Percentiles rank a stretch among this genome's conserved stretches.
Evolutionary conservation across 1,139 yeast genomes (phyloP).

Genomic region (Zygosaccharomyces sapae): DNA sequence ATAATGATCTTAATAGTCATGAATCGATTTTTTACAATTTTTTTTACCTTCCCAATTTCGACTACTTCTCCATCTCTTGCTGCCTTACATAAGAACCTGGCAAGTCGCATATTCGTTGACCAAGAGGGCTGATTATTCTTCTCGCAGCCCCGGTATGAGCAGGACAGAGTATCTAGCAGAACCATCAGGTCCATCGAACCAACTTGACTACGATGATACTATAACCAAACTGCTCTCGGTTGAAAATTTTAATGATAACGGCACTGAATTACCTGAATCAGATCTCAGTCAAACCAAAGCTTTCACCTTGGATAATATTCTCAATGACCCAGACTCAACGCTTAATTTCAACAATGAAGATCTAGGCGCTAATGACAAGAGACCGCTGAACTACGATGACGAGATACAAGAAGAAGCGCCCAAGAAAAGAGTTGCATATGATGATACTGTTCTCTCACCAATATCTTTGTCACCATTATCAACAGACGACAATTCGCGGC

Average conservation of each 20-base stretch:
- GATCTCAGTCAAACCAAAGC: conserved; percentile 18
- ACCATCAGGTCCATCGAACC: conserved; percentile 8
- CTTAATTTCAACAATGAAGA: conserved; percentile 11
- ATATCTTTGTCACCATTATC: conserved; percentile 27
- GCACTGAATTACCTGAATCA: conserved; percentile 15
- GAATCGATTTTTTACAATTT: background rate
- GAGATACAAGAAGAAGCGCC: background rate
- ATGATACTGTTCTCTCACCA: conserved; percentile 22
- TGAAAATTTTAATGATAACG: conserved; percentile 13
- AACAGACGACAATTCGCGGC: conserved; percentile 15
- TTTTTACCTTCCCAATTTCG: too few relatives aligned
- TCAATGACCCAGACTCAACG: conserved; percentile 13
- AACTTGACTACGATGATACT: conserved; percentile 21
- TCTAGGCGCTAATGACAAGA: conserved; percentile 4
- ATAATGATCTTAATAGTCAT: background rate
- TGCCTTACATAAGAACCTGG: background rate
- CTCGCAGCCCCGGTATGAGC: background rate
- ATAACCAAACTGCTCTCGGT: conserved; percentile 24
- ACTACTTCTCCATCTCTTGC: background rate
- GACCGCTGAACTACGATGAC: conserved; percentile 2
- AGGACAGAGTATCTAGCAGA: background rate
- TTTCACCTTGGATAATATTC: conserved; percentile 28
- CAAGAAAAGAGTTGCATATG: conserved; percentile 9
- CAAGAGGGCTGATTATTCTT: background rate
- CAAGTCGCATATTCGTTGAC: background rate